phyloP scores from a whole-genome alignment of 768 basidiomycete genomes.

The Tulasnella sp. region DNA sequence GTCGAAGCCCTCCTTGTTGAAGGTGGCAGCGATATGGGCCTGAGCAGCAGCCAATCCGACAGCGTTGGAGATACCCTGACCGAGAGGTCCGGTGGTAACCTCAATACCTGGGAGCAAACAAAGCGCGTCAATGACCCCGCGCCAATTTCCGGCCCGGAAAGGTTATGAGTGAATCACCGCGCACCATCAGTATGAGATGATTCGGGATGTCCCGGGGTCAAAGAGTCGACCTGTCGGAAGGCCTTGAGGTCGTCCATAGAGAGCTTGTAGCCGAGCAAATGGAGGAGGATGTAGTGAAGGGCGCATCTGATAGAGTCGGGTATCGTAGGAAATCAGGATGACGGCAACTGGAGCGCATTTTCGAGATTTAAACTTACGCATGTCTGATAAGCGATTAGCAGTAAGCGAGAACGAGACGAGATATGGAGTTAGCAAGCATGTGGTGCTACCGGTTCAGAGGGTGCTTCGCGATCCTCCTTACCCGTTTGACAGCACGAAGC shows the following conservation, averaged over 20 bases:
- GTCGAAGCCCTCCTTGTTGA: constrained; percentile 83
- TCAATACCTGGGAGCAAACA: constrained; percentile 59
- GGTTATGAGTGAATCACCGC: not conserved
- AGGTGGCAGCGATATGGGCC: constrained; percentile 85
- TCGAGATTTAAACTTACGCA: constrained; percentile 67
- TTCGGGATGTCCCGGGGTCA: constrained; percentile 95
- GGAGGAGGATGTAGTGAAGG: constrained; percentile 89
- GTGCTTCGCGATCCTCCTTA: constrained; percentile 47
- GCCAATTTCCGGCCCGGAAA: not conserved
- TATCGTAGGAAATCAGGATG: constrained; percentile 30
- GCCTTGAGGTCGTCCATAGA: constrained; percentile 89
- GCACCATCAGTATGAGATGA: constrained; percentile 65
- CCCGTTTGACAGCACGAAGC: constrained; percentile 96
- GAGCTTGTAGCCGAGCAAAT: constrained; percentile 89
- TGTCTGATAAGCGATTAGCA: constrained; percentile 53
- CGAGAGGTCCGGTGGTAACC: constrained; percentile 95
- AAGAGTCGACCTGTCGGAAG: constrained; percentile 89
- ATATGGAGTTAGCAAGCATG: not conserved
- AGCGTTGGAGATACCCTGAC: constrained; percentile 91
- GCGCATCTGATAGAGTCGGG: constrained; percentile 66
- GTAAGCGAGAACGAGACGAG: constrained; percentile 32
- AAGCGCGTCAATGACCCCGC: not conserved
- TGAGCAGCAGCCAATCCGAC: constrained; percentile 94
- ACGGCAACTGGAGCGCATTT: constrained; percentile 1
- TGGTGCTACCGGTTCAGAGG: constrained; percentile 9